A percentile compares a stretch with the other conserved stretches of the same genome.
phyloP scores from a whole-genome alignment of 345 rosid species.

The Gossypium ekmanianum region DNA sequence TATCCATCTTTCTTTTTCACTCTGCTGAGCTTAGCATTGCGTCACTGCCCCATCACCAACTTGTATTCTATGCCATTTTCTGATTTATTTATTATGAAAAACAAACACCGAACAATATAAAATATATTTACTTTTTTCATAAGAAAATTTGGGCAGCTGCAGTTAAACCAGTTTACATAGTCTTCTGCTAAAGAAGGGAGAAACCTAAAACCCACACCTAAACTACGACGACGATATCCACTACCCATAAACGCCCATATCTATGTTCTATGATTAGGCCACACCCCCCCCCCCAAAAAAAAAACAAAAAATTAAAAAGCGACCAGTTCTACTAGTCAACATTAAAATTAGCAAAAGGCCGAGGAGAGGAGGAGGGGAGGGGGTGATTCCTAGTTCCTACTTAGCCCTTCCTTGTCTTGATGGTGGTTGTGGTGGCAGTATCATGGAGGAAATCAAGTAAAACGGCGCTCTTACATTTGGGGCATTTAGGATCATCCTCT shows the following conservation, averaged over 20 bases:
- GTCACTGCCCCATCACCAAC: conserved; percentile 1
- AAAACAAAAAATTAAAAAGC: no score
- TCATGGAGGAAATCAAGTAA: conserved; percentile 73
- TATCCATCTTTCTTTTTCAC: conserved; percentile 9
- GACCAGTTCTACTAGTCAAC: conserved; percentile 15
- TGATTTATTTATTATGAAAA: no score
- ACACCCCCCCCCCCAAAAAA: no score
- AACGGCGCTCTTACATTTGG: conserved; percentile 85
- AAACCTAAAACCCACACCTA: conserved; percentile 18
- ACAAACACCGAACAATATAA: conserved; percentile 14
- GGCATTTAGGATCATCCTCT: conserved; percentile 76
- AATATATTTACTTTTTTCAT: background rate
- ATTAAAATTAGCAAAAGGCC: background rate
- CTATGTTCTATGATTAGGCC: conserved; percentile 30
- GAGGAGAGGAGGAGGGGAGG: no score
- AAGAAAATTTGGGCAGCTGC: conserved; percentile 32
- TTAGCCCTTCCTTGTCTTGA: conserved; percentile 36
- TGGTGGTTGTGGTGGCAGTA: conserved; percentile 24
- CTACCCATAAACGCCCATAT: conserved; percentile 24
- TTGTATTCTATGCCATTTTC: background rate
- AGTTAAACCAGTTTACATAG: conserved; percentile 30
- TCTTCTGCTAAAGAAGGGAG: conserved; percentile 33
- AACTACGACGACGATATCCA: conserved; percentile 24
- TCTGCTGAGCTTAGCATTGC: conserved; percentile 1
- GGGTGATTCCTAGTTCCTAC: background rate